Percentiles rank a stretch among this genome's conserved stretches.
phyloP scores from a whole-genome alignment of 1,284 basidiomycete species.

The Trametes polyzona region DNA sequence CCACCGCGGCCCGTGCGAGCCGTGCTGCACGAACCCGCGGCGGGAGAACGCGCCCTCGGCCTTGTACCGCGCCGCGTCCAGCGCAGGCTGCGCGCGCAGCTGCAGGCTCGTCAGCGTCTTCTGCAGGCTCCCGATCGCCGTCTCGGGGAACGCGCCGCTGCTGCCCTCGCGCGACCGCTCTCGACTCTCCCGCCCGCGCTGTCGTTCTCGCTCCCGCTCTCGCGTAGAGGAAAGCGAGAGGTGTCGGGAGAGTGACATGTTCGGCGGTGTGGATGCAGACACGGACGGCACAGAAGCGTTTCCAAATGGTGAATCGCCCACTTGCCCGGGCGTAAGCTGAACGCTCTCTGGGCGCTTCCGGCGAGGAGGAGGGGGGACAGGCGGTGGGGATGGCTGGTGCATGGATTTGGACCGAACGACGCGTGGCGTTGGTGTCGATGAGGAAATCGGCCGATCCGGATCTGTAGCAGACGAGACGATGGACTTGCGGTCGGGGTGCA shows the following conservation, averaged over 20 bases:
- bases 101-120: conserved; percentile 52
- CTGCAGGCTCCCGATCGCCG: conserved; percentile 47
- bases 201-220: conserved; percentile 24
- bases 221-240: conserved; percentile 36
- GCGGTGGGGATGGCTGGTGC: conserved; percentile 51
- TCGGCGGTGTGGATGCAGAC: conserved; percentile 12
- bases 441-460: conserved; percentile 24
- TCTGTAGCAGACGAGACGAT: conserved; percentile 3
- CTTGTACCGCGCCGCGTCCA: conserved; percentile 63
- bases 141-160: conserved; percentile 25
- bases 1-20: conserved; percentile 32
- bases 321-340: conserved; percentile 44
- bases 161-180: conserved; percentile 19
- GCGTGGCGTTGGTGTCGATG: conserved; percentile 39
- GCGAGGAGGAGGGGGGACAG: conserved; percentile 46
- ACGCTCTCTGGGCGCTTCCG: conserved; percentile 66
- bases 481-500: conserved; percentile 59
- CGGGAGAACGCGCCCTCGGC: conserved; percentile 67
- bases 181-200: conserved; percentile 6
- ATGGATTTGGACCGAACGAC: conserved; percentile 60
- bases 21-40: conserved; percentile 55
- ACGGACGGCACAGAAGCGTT: conserved; percentile 11
- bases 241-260: conserved; percentile 40
- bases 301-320: conserved; percentile 22
- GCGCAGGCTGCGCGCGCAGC: conserved; percentile 48